Evolutionary conservation across 345 rosid species (phyloP), one percentile per base, ranked within the genome.

Genomic region (Geranium brycei): DNA sequence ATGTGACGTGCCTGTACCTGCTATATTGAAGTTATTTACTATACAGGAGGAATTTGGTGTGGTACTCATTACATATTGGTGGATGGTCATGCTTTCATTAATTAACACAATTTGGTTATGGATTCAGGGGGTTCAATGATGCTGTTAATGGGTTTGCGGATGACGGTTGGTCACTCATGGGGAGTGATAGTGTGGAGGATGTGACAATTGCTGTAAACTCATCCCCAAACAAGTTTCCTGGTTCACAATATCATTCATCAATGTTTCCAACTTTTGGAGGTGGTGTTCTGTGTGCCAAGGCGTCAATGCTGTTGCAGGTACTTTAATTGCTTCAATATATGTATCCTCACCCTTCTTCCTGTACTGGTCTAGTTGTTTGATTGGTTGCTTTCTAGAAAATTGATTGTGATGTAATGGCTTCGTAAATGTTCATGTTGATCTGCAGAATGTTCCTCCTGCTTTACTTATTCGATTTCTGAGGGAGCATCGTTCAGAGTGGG

Each of bases 401-500:
- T 17, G 19, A 30, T 23, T 23, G 3, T 8, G 10, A 8, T 15
- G 28, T 31, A 1, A 19, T 51, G 19, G 51, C 6, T 14, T 10
- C 4, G 32, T 51, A 15, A 19, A 64, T 51, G 7, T 31, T 12
- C 5, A 60, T 61, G 41, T 66, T 57, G 35, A 40, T 68, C 68
- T 77, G 61, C 79, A 92, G 98, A 86, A 87, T 61, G 98, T 92
- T 16, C 93, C 98, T 56, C 98, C 97, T 4, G 90, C 87, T 23
- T 77, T 92, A 53, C 82, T 92, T 69, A 87, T 89, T 70, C 93
- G 90, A 6, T 92, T 92, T 77, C 79, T 92, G 69, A 86, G 98
- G 77, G 98, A 92, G 69, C 98, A 92, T 72, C 96, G 98, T 1
- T 89, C 98, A 0, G 96, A 92, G 69, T 92, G 98, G 98, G 96